Evolutionary conservation across 225 moss, liverwort and hornwort genomes (phyloP).

Genomic region (Sphagnum tenellum): DNA sequence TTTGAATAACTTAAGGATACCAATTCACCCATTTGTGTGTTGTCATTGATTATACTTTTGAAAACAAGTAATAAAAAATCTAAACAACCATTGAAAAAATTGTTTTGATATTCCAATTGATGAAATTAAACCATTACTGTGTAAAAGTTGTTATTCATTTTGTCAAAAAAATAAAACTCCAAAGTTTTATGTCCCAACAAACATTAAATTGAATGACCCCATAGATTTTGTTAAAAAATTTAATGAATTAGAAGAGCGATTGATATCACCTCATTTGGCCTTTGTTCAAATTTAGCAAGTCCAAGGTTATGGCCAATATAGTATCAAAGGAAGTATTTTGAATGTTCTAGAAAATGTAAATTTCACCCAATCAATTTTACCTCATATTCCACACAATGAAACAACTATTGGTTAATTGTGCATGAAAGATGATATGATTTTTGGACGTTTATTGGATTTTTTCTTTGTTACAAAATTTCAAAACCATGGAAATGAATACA

Average conservation of each 20-base stretch:
- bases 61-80: neutral
- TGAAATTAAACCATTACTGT: neutral
- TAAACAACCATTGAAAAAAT: neutral
- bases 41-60: neutral
- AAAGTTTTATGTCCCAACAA: neutral
- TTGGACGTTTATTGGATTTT: no score
- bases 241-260: neutral
- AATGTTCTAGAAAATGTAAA: neutral
- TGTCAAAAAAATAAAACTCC: neutral
- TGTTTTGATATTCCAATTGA: neutral
- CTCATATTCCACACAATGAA: neutral
- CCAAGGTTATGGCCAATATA: no score
- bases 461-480: no score
- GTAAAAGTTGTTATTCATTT: neutral
- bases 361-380: neutral
- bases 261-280: neutral
- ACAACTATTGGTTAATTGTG: no score
- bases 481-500: neutral
- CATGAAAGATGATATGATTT: no score
- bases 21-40: no score
- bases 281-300: neutral
- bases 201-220: neutral
- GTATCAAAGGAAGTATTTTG: neutral
- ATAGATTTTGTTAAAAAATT: neutral
- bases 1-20: no score